Conservation (phyloP, 331 rosid genomes). For the Pyrus hybrid region DNA sequence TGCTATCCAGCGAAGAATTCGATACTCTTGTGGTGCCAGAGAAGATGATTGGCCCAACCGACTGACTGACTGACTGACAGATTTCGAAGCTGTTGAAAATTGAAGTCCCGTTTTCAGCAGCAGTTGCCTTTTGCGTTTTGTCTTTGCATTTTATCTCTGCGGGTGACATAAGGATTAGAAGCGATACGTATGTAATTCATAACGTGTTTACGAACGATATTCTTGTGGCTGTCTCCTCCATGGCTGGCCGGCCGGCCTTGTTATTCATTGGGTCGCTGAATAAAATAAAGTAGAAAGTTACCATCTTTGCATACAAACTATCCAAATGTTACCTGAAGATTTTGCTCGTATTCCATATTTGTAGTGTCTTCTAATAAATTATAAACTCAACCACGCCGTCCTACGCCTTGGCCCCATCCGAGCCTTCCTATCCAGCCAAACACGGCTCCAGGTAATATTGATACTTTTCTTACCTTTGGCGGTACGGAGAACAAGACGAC, state of each 20-base stretch:
- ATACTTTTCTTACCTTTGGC: too few relatives aligned
- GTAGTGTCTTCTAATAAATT: too few relatives aligned
- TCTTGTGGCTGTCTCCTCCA: slow-evolving; percentile 26
- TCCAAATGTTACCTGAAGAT: too few relatives aligned
- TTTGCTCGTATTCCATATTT: too few relatives aligned
- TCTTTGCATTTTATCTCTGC: slow-evolving; percentile 2
- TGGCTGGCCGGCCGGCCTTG: background rate
- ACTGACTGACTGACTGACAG: slow-evolving; percentile 13
- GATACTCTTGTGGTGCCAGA: slow-evolving; percentile 92
- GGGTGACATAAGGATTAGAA: slow-evolving; percentile 16
- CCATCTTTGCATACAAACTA: too few relatives aligned
- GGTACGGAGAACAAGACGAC: too few relatives aligned
- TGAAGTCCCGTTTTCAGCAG: background rate
- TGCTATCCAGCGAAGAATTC: slow-evolving; percentile 68
- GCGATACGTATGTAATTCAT: slow-evolving; percentile 8
- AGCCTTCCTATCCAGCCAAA: too few relatives aligned
- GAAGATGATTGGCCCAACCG: slow-evolving; percentile 88
- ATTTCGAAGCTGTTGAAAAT: slow-evolving; percentile 2
- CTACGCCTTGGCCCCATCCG: too few relatives aligned
- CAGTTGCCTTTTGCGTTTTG: slow-evolving; percentile 13
- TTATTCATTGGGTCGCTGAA: too few relatives aligned
- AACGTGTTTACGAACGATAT: slow-evolving; percentile 16
- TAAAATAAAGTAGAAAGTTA: too few relatives aligned
- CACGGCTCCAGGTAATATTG: too few relatives aligned
- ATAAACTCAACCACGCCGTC: too few relatives aligned